phyloP scores from a whole-genome alignment of 257 asterid genomes.

The Vinca minor region DNA sequence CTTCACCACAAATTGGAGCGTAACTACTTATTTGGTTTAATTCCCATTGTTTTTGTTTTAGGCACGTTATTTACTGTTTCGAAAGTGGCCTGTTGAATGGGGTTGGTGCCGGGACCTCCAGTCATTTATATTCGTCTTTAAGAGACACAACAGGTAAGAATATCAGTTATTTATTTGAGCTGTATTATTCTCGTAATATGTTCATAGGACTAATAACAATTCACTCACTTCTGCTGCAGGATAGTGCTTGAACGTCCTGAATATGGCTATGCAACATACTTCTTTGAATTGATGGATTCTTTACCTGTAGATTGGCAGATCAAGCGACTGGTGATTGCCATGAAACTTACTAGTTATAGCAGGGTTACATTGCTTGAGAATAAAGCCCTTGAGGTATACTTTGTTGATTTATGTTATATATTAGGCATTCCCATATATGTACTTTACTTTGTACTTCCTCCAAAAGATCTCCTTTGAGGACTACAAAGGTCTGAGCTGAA shows the following conservation, averaged over 20 bases:
- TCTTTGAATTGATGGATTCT: conserved; percentile 59
- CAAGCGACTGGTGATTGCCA: conserved; percentile 63
- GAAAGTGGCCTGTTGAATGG: conserved; percentile 97
- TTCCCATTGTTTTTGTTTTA: conserved; percentile 18
- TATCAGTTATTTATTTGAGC: conserved; percentile 6
- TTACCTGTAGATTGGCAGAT: conserved; percentile 73
- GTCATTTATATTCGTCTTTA: conserved; percentile 85
- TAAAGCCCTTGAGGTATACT: conserved; percentile 56
- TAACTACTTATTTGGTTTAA: not conserved
- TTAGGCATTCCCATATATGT: not conserved
- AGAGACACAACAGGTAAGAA: conserved; percentile 73
- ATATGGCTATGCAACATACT: conserved; percentile 93
- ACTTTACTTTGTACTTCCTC: not conserved
- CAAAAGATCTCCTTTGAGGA: not conserved
- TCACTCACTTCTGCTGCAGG: conserved; percentile 38
- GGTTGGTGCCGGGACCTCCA: conserved; percentile 98
- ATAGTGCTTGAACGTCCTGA: conserved; percentile 98
- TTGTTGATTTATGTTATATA: not conserved
- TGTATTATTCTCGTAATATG: conserved; percentile 3
- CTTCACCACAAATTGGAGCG: not conserved
- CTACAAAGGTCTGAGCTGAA: not conserved
- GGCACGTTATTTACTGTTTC: conserved; percentile 66
- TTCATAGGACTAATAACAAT: conserved; percentile 1
- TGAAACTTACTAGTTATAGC: conserved; percentile 83
- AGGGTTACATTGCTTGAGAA: conserved; percentile 61